Evolutionary conservation across 2,329 filamentous ascomycete species (phyloP), one percentile per base, ranked within the genome.

Genomic region (Botrytis tulipae): DNA sequence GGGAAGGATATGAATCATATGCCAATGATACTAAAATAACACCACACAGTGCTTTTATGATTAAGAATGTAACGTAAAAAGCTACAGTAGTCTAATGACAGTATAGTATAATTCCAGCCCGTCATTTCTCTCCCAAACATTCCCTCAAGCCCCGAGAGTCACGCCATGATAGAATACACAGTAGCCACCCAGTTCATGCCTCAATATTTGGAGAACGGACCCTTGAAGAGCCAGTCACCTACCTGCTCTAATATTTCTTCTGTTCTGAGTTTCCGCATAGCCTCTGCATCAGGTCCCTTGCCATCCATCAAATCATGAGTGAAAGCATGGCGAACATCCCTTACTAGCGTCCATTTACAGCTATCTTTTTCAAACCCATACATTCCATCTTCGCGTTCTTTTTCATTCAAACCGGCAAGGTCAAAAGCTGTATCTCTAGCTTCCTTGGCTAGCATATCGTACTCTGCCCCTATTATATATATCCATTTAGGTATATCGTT

Each of bases 401-500:
- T 12, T 65, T 73, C 68, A 46, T 72, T 62, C 57, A 76, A 35
- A 20, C 40, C 48, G 20, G 75, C 76, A 42, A 78, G 72, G 16
- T 75, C 70, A 62, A 71, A 75, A 20, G 75, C 76, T 5, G 65
- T 72, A 25, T 74, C 59, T 42, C 73, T 72, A 37, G 75, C 75
- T 69, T 78, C 77, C 35, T 75, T 71, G 8, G 57, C 70, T 37
- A 76, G 57, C 75, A 76, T 76, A 60, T 77, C 75, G 42, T 75
- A 76, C 40, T 77, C 74, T 14, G 75, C 73, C 8, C 76, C 75
- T 59, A 76, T 70, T 22, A 75, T 71, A 51, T 74, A 76, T 40
- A 76, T 61, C 74, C 74, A 75, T 54, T 68, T 67, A 14, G 79
- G 79, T 16, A 80, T 68, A 68, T 76, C 72, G 25, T 78, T 76